Evolutionary conservation across 169 alveolate species (phyloP).

Genomic region (Plasmodium fragile): DNA sequence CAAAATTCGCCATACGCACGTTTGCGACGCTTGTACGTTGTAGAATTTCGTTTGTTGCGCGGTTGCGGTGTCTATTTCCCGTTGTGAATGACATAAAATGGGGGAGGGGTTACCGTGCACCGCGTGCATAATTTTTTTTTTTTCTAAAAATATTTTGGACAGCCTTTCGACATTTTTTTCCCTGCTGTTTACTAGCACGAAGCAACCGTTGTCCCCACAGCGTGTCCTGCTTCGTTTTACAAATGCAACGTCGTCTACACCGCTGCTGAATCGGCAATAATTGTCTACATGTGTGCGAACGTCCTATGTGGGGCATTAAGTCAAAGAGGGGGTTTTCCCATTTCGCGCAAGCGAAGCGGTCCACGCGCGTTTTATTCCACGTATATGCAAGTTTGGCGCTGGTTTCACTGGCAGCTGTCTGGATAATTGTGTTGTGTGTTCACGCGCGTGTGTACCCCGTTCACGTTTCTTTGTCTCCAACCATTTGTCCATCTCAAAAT

Average conservation of each 20-base stretch:
- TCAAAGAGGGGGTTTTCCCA: neutral
- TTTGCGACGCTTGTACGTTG: neutral
- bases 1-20: neutral
- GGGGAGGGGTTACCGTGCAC: neutral
- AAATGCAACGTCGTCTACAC: neutral
- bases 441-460: neutral
- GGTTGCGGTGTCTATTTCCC: neutral
- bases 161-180: neutral
- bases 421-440: neutral
- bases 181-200: neutral
- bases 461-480: no score
- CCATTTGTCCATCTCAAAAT: neutral
- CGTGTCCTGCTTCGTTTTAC: neutral
- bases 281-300: neutral
- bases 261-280: neutral
- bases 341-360: neutral
- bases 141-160: neutral
- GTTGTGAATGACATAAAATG: neutral
- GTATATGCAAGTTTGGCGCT: neutral
- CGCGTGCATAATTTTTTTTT: constrained; percentile 28
- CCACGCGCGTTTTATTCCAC: neutral
- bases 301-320: neutral
- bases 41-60: constrained; percentile 9
- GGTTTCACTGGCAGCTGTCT: neutral
- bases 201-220: neutral